These are phyloP conservation scores for Pistacia vera DNA, from an alignment of 345 rosid species.

Conservation along the genomic window DNA sequence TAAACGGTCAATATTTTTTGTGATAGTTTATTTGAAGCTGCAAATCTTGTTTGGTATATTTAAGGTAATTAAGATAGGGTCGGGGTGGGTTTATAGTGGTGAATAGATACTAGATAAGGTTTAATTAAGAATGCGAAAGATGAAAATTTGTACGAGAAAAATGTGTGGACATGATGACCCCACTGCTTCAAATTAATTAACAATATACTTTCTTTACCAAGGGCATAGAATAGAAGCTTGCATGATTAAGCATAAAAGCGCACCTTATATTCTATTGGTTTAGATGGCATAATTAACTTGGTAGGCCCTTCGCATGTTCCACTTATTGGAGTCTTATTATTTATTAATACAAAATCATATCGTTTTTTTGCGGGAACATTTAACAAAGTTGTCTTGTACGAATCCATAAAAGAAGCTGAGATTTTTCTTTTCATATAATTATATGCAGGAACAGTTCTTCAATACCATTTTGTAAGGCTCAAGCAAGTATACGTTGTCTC, in stretches of 20 bases:
- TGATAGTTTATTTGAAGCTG: too few species aligned
- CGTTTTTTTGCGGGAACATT: constrained; percentile 25
- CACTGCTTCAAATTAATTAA: not conserved
- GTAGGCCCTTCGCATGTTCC: not conserved
- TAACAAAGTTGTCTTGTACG: constrained; percentile 32
- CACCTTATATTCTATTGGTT: constrained; percentile 10
- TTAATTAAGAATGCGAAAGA: not conserved
- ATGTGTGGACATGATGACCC: not conserved
- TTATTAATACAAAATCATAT: constrained; percentile 5
- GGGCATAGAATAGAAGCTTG: not conserved
- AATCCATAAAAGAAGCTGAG: constrained; percentile 21
- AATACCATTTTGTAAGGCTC: not conserved
- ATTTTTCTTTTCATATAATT: not conserved
- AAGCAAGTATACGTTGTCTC: not conserved
- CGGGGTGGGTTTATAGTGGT: too few species aligned
- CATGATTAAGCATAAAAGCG: constrained; percentile 17
- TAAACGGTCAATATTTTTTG: too few species aligned
- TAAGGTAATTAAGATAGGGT: too few species aligned
- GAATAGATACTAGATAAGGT: not conserved
- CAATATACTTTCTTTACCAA: not conserved
- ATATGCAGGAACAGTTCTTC: not conserved
- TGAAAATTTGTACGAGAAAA: constrained; percentile 17
- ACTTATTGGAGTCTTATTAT: constrained; percentile 1
- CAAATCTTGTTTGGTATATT: too few species aligned
- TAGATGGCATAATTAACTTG: constrained; percentile 9